phyloP scores from a whole-genome alignment of 768 basidiomycete species.

The Agaricus bisporus region DNA sequence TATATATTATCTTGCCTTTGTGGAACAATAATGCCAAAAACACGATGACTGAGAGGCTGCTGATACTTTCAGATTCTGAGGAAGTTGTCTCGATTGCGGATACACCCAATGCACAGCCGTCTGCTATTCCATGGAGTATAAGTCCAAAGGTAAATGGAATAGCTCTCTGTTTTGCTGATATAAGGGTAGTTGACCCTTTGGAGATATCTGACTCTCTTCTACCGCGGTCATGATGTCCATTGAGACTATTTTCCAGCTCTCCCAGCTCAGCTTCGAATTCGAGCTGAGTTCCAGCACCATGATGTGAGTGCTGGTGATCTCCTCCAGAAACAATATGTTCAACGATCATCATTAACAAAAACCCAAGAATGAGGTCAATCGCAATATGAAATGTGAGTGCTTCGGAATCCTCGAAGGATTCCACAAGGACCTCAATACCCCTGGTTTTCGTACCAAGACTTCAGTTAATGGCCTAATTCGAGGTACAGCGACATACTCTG shows the following conservation, averaged over 20 bases:
- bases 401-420: slow-evolving; percentile 24
- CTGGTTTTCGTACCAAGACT: slow-evolving; percentile 27
- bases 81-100: slow-evolving; percentile 40
- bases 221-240: slow-evolving; percentile 13
- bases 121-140: slow-evolving; percentile 82
- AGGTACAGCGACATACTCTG: slow-evolving; percentile 61
- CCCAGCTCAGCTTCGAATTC: slow-evolving; percentile 63
- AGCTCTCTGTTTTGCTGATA: slow-evolving; percentile 32
- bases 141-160: slow-evolving; percentile 81
- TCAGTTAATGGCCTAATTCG: not conserved
- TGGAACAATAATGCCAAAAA: slow-evolving; percentile 90
- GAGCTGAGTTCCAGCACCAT: slow-evolving; percentile 21
- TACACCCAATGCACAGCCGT: slow-evolving; percentile 89
- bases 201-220: slow-evolving; percentile 2
- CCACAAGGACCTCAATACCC: slow-evolving; percentile 61
- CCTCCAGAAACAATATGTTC: slow-evolving; percentile 58
- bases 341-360: slow-evolving; percentile 57
- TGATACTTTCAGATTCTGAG: slow-evolving; percentile 25
- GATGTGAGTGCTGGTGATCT: slow-evolving; percentile 25
- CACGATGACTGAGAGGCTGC: slow-evolving; percentile 69
- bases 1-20: slow-evolving; percentile 48
- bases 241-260: slow-evolving; percentile 44
- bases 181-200: slow-evolving; percentile 8
- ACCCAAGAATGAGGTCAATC: slow-evolving; percentile 57
- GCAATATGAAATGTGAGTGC: slow-evolving; percentile 52